Evolutionary conservation across 352 stramenopile species (phyloP), one percentile per base, ranked within the genome.

Genomic region (Phytophthora melonis): DNA sequence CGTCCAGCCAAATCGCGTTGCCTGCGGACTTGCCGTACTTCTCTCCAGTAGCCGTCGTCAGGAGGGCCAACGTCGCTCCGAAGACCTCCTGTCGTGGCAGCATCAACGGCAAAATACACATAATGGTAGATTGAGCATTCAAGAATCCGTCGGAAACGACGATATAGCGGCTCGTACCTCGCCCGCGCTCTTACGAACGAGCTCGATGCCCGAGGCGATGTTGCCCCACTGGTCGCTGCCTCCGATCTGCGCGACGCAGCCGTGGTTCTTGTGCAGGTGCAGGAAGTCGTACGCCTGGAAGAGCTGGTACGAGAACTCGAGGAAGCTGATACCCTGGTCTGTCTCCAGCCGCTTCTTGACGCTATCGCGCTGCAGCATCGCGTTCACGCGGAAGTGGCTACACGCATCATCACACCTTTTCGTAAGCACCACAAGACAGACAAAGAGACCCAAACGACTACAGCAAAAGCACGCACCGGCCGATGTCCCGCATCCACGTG

Each of bases 271-370:
- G 80, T 94, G 94, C 13, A 99, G 79, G 74, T 99, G 96, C 62
- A 99, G 75, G 81, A 99, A 99, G 77, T 99, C 98, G 74, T 99
- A 99, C 8, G 98, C 97, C 83, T 99, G 98, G 67, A 99, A 95
- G 69, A 99, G 94, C 88, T 99, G 99, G 86, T 99, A 99, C 71
- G 98, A 99, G 74, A 99, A 99, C 88, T 99, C 98, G 63, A 99
- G 92, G 83, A 99, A 99, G 66, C 90, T 98, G 79, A 99, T 96
- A 53, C 94, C 94, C 27, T 98, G 92, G 72, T 99, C 97, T 41
- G 93, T 91, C 50, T 93, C 83, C 30, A 99, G 84, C 16, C 98
- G 90, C 80, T 98, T 94, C 77, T 98, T 98, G 11, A 99, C 98
- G 60, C 95, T 99, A 68, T 99, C 98, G 67, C 98, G 98, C 49